phyloP scores from a whole-genome alignment of 2,329 filamentous ascomycete genomes.

The Microsporum ferrugineum region DNA sequence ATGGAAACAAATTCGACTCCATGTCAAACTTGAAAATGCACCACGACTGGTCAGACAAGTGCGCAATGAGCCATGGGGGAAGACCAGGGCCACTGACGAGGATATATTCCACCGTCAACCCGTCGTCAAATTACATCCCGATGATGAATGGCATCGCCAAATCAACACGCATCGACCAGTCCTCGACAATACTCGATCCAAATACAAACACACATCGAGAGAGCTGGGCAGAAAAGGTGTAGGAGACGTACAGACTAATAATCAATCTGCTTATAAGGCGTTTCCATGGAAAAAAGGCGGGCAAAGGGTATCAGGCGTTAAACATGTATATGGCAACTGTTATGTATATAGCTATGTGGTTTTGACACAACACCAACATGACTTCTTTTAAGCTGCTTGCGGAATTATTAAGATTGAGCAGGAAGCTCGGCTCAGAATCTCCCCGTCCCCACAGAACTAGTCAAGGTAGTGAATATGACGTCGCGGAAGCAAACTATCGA shows the following conservation, averaged over 20 bases:
- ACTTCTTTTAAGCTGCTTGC: background rate
- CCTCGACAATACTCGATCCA: background rate
- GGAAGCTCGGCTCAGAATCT: too few species aligned
- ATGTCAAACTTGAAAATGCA: background rate
- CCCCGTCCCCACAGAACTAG: too few species aligned
- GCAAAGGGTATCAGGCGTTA: background rate
- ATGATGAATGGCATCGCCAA: background rate
- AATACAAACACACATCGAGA: background rate
- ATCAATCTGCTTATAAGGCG: background rate
- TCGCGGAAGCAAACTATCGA: too few species aligned
- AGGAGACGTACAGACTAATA: background rate
- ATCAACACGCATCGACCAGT: background rate
- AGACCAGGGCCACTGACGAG: background rate
- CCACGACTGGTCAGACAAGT: background rate
- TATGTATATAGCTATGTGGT: background rate
- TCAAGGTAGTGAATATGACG: too few species aligned
- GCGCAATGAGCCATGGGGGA: background rate
- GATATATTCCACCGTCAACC: constrained; percentile 1
- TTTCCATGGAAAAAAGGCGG: background rate
- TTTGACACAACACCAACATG: background rate
- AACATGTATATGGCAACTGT: background rate
- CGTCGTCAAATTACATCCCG: background rate
- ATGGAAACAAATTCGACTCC: background rate
- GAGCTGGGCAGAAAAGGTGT: background rate
- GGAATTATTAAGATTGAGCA: background rate